These are phyloP conservation scores for Dissophora ornata DNA, from an alignment of 192 early-diverging fungal genomes.

Conservation along the genomic window DNA sequence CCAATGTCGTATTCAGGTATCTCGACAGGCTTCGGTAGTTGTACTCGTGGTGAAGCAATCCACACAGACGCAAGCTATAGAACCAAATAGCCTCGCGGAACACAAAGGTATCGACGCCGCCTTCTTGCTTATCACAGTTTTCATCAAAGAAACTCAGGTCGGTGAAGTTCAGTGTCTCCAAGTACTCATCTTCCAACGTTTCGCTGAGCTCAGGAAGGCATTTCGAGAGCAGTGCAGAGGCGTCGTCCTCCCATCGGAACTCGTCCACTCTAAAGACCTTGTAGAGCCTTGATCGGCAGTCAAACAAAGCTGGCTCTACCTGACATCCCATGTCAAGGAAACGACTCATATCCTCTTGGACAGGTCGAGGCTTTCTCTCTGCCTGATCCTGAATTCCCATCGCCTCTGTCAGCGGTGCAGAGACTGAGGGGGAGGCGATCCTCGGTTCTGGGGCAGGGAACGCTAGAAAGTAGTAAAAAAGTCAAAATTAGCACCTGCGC, in stretches of 20 bases:
- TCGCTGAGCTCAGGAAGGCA: slow-evolving; percentile 65
- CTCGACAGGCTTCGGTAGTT: slow-evolving; percentile 57
- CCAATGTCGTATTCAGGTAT: slow-evolving; percentile 59
- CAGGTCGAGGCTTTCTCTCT: slow-evolving; percentile 38
- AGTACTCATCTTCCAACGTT: slow-evolving; percentile 60
- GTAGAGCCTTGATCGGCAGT: slow-evolving; percentile 44
- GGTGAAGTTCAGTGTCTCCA: slow-evolving; percentile 63
- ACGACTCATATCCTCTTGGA: slow-evolving; percentile 61
- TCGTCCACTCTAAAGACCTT: slow-evolving; percentile 60
- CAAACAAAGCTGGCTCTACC: slow-evolving; percentile 52
- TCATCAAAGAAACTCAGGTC: slow-evolving; percentile 64
- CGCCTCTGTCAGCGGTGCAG: slow-evolving; percentile 23
- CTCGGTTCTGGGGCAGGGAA: slow-evolving; percentile 42
- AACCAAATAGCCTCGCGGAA: slow-evolving; percentile 68
- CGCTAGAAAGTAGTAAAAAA: slow-evolving; percentile 28
- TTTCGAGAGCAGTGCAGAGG: slow-evolving; percentile 58
- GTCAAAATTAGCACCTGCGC: too few species aligned
- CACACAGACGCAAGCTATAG: slow-evolving; percentile 64
- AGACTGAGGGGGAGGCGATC: slow-evolving; percentile 26
- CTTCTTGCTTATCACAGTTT: slow-evolving; percentile 55
- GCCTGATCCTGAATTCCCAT: slow-evolving; percentile 9
- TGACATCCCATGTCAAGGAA: slow-evolving; percentile 53
- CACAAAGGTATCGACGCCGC: slow-evolving; percentile 64
- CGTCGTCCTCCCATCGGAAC: slow-evolving; percentile 71
- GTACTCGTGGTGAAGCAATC: slow-evolving; percentile 66